A percentile compares a stretch with the other conserved stretches of the same genome.
phyloP scores from a whole-genome alignment of 2,329 filamentous ascomycete species.

The Neopestalotiopsis clavispora region DNA sequence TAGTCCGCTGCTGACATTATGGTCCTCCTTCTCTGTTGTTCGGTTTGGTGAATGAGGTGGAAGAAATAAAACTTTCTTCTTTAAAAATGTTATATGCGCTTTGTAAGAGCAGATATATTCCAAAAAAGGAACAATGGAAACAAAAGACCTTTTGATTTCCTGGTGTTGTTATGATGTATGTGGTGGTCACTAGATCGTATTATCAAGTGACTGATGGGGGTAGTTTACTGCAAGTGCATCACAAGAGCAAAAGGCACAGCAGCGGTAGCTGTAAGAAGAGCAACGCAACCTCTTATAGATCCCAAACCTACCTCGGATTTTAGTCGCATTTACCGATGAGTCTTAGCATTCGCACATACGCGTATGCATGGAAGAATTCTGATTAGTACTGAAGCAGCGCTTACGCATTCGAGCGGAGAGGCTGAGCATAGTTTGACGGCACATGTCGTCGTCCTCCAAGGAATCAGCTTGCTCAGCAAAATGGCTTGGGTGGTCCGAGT shows the following conservation, averaged over 20 bases:
- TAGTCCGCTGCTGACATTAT: slow-evolving; percentile 37
- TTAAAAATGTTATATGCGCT: neutral
- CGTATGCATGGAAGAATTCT: slow-evolving; percentile 5
- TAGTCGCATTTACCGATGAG: neutral
- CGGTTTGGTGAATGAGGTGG: neutral
- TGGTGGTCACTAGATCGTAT: slow-evolving; percentile 1
- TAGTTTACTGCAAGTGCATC: neutral
- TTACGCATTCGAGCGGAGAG: slow-evolving; percentile 10
- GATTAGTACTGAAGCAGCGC: neutral
- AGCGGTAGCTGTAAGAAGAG: neutral
- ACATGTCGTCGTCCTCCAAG: neutral
- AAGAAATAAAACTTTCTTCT: neutral
- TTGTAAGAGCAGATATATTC: neutral
- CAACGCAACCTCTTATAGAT: slow-evolving; percentile 7
- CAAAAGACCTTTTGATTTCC: neutral
- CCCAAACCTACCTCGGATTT: slow-evolving; percentile 3
- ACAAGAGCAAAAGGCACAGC: neutral
- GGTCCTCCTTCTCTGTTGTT: neutral
- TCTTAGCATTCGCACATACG: neutral
- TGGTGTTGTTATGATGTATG: neutral
- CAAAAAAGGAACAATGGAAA: neutral
- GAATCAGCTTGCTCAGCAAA: neutral
- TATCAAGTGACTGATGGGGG: neutral
- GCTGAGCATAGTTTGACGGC: neutral
- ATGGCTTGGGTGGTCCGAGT: neutral